Evolutionary conservation across 306 rosid species (phyloP).

Genomic region (Lathyrus sativus): DNA sequence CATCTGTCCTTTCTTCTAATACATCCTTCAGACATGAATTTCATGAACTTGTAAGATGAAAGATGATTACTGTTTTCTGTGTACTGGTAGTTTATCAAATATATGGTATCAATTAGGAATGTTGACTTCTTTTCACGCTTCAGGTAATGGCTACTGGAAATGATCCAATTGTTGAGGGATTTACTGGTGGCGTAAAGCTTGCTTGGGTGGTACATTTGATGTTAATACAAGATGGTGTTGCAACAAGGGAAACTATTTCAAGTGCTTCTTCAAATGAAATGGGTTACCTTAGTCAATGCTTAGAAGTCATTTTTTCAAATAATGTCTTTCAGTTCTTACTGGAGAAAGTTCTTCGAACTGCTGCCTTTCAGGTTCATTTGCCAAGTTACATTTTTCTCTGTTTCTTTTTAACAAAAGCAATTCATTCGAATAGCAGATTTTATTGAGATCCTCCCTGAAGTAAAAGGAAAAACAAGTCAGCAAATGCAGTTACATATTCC

Average conservation of each 20-base stretch:
- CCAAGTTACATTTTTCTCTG: constrained; percentile 6
- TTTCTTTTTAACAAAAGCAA: constrained; percentile 8
- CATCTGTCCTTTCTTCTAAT: constrained; percentile 72
- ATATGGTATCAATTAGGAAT: constrained; percentile 32
- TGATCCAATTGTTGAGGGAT: constrained; percentile 76
- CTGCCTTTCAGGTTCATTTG: constrained; percentile 82
- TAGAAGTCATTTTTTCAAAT: constrained; percentile 76
- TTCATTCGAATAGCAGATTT: constrained; percentile 24
- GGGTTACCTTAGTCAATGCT: constrained; percentile 64
- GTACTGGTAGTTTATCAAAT: constrained; percentile 33
- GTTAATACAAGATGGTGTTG: constrained; percentile 65
- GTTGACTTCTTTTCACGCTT: constrained; percentile 35
- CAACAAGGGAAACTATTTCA: constrained; percentile 59
- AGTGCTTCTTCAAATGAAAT: constrained; percentile 69
- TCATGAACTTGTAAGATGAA: constrained; percentile 73
- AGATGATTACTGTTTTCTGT: constrained; percentile 27
- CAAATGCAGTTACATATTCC: constrained; percentile 10
- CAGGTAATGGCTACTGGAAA: constrained; percentile 81
- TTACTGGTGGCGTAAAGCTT: constrained; percentile 72
- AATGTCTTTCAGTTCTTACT: constrained; percentile 83
- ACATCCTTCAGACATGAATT: constrained; percentile 76
- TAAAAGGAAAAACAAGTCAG: not conserved
- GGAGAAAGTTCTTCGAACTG: constrained; percentile 77
- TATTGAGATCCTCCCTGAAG: constrained; percentile 4
- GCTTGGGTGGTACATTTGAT: constrained; percentile 94